Conservation (phyloP, 208 protist species). For the Kentomonas sorsogonicus region DNA sequence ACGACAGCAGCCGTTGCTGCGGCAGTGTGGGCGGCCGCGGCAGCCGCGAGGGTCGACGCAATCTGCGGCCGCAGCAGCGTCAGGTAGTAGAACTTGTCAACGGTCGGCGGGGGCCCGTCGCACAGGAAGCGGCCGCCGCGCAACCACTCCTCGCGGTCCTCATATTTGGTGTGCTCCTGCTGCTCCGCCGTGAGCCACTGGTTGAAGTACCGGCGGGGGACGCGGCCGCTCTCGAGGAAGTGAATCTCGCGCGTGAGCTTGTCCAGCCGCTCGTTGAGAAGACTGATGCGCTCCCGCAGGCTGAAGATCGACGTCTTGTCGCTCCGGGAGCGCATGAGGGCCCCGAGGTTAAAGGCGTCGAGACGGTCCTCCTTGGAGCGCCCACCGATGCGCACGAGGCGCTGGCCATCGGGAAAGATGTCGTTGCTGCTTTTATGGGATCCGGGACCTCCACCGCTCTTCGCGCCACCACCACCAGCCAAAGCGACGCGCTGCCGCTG, state of each 20-base stretch:
- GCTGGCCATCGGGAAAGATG: constrained; percentile 67
- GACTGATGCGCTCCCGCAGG: constrained; percentile 66
- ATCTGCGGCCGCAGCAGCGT: constrained; percentile 43
- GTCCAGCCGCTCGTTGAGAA: constrained; percentile 72
- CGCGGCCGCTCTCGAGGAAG: constrained; percentile 70
- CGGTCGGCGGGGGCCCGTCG: constrained; percentile 14
- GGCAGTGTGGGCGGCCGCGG: not conserved
- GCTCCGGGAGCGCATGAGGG: constrained; percentile 45
- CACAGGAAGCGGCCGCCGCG: constrained; percentile 52
- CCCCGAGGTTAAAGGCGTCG: constrained; percentile 69
- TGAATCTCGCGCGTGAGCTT: constrained; percentile 80
- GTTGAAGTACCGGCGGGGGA: constrained; percentile 79
- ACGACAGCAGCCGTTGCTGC: not conserved
- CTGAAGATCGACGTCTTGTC: constrained; percentile 69
- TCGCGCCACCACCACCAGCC: too few species aligned
- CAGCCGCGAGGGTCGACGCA: constrained; percentile 12
- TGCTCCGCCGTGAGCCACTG: constrained; percentile 84
- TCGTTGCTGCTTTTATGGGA: constrained; percentile 9
- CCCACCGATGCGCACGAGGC: constrained; percentile 84
- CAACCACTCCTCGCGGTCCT: constrained; percentile 82
- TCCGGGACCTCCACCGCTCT: not conserved
- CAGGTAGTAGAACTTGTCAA: too few species aligned
- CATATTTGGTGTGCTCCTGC: constrained; percentile 56
- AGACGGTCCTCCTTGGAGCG: constrained; percentile 68
- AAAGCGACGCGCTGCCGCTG: constrained; percentile 20